phyloP scores from a whole-genome alignment of 1,284 basidiomycete species.

The Boletellus deceptivus region DNA sequence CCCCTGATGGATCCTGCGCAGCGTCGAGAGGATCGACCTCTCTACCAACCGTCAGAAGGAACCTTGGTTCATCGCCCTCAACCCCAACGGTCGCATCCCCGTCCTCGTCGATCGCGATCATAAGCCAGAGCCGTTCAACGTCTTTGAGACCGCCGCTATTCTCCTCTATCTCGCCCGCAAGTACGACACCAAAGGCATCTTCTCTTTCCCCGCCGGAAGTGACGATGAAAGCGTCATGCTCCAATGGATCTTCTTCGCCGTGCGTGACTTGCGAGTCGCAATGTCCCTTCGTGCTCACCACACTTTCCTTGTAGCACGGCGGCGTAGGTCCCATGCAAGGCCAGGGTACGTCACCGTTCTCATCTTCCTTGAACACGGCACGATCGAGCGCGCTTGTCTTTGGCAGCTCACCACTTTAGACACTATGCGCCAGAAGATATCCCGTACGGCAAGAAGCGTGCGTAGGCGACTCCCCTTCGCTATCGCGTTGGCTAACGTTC shows the following conservation, averaged over 20 bases:
- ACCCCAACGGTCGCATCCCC: constrained; percentile 66
- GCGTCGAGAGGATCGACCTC: constrained; percentile 50
- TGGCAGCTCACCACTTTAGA: constrained; percentile 37
- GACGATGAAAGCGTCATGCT: constrained; percentile 52
- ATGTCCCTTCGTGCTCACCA: neutral
- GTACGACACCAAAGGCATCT: constrained; percentile 50
- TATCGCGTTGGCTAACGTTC: neutral
- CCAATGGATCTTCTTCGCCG: constrained; percentile 70
- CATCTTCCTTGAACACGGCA: neutral
- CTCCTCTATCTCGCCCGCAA: constrained; percentile 56
- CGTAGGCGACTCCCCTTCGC: neutral
- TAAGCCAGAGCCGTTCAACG: constrained; percentile 39
- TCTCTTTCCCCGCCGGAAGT: constrained; percentile 45
- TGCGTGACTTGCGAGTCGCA: constrained; percentile 20
- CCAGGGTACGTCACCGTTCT: constrained; percentile 29
- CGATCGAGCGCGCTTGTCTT: neutral
- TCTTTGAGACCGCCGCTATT: constrained; percentile 63
- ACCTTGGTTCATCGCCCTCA: constrained; percentile 50
- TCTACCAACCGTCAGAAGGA: constrained; percentile 50
- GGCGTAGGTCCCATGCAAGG: constrained; percentile 48
- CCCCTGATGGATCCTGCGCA: constrained; percentile 22
- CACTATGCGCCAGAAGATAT: constrained; percentile 39
- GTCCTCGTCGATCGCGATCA: constrained; percentile 46
- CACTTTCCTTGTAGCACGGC: constrained; percentile 29
- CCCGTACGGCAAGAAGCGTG: constrained; percentile 39